Percentiles rank a stretch among this genome's conserved stretches.
Conservation (phyloP, 805 yeast genomes). For the Ogataea corticis region DNA sequence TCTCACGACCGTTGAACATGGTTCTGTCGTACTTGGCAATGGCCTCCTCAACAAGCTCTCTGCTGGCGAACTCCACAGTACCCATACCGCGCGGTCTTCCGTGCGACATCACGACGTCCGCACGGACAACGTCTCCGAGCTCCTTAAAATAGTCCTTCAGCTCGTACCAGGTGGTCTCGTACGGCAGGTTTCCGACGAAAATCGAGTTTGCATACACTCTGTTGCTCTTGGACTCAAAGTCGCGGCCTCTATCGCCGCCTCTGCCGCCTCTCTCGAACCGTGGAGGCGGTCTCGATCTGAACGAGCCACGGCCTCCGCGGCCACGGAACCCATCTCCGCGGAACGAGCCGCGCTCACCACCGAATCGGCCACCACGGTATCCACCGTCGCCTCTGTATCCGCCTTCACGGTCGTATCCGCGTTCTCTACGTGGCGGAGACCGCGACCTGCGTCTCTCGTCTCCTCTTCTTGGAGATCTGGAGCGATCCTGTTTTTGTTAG, state of each 20-base stretch:
- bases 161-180: constrained; percentile 57
- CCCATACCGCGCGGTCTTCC: constrained; percentile 91
- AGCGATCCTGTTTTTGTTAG: constrained; percentile 27
- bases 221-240: constrained; percentile 40
- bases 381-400: constrained; percentile 19
- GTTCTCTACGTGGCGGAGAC: constrained; percentile 28
- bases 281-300: constrained; percentile 3
- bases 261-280: constrained; percentile 9
- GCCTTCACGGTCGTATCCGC: constrained; percentile 9
- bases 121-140: constrained; percentile 68
- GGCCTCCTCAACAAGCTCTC: constrained; percentile 69
- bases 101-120: constrained; percentile 76
- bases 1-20: constrained; percentile 67
- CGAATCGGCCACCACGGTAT: constrained; percentile 21
- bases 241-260: constrained; percentile 21
- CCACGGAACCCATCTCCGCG: constrained; percentile 3
- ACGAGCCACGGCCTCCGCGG: neutral
- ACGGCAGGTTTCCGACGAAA: constrained; percentile 75
- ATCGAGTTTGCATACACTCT: constrained; percentile 69
- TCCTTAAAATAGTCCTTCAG: constrained; percentile 59
- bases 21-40: constrained; percentile 68
- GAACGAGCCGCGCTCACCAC: constrained; percentile 7
- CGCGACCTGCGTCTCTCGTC: constrained; percentile 33
- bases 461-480: constrained; percentile 37
- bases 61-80: constrained; percentile 76